Evolutionary conservation across 2,329 filamentous ascomycete species (phyloP).

Genomic region (Colletotrichum cordylinicola): DNA sequence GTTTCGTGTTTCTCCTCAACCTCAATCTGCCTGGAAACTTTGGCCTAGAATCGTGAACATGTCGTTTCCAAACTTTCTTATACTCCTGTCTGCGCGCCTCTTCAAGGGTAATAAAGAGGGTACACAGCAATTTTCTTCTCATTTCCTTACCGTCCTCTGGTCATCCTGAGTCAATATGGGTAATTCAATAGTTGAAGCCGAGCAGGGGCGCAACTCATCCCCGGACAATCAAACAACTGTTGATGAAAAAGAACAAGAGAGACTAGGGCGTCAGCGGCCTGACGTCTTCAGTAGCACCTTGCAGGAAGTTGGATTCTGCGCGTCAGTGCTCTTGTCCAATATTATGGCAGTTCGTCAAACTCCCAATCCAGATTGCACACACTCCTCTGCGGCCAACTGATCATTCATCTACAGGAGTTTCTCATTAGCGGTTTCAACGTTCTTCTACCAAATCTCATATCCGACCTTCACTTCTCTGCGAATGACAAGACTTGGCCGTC

Average conservation of each 20-base stretch:
- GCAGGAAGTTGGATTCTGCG: not conserved
- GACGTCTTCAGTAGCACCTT: not conserved
- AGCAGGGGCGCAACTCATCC: not conserved
- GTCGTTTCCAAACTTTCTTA: not conserved
- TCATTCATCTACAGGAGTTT: not conserved
- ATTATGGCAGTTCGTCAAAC: not conserved
- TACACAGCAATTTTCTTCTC: not conserved
- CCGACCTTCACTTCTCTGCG: not conserved
- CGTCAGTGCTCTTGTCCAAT: not conserved
- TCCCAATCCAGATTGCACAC: not conserved
- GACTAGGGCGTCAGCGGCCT: not conserved
- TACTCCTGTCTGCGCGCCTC: not conserved
- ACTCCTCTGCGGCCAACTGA: not conserved
- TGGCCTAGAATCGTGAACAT: not conserved
- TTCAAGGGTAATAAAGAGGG: not conserved
- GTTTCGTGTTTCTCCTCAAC: not conserved
- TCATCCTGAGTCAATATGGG: not conserved
- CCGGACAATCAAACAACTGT: not conserved
- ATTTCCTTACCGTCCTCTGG: not conserved
- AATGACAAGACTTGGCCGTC: constrained; percentile 61
- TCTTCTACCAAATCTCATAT: not conserved
- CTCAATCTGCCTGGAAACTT: not conserved
- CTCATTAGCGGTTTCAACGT: not conserved
- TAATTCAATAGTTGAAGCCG: not conserved
- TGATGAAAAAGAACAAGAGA: not conserved